phyloP scores from a whole-genome alignment of 192 early-diverging fungal species.

The Podila minutissima region DNA sequence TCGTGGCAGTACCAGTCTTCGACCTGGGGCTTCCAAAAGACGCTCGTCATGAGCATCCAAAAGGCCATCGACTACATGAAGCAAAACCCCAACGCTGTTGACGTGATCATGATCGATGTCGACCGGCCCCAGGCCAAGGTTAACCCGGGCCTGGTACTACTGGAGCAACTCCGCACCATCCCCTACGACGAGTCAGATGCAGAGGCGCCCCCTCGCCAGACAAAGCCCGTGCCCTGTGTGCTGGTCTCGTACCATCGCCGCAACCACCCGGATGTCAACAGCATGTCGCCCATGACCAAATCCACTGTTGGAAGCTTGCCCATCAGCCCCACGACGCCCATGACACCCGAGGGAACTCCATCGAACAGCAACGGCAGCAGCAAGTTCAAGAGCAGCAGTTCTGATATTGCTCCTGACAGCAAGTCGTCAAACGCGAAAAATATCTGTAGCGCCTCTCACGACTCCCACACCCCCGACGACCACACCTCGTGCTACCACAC shows the following conservation, averaged over 20 bases:
- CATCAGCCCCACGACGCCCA: slow-evolving; percentile 5
- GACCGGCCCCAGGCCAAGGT: slow-evolving; percentile 38
- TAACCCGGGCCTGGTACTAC: slow-evolving; percentile 32
- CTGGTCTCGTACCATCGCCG: slow-evolving; percentile 38
- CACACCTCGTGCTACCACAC: background rate
- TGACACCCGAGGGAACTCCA: background rate
- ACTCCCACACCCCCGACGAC: background rate
- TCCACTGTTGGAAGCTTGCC: background rate
- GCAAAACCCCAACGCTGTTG: slow-evolving; percentile 28
- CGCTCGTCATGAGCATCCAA: slow-evolving; percentile 25
- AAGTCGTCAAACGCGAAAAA: background rate
- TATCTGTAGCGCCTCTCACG: background rate
- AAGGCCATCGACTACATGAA: slow-evolving; percentile 36
- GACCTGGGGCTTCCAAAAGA: slow-evolving; percentile 42
- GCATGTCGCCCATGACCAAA: background rate
- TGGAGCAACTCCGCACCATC: slow-evolving; percentile 31
- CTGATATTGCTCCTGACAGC: background rate
- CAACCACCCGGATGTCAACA: background rate
- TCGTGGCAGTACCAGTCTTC: slow-evolving; percentile 47
- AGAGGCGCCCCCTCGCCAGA: background rate
- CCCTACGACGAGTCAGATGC: background rate
- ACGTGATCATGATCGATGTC: slow-evolving; percentile 48
- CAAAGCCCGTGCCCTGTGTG: slow-evolving; percentile 33
- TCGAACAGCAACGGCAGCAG: background rate
- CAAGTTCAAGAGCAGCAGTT: background rate